These are phyloP conservation scores for Penicillium sp. DNA, from an alignment of 2,329 filamentous ascomycete genomes.

Conservation along the genomic window DNA sequence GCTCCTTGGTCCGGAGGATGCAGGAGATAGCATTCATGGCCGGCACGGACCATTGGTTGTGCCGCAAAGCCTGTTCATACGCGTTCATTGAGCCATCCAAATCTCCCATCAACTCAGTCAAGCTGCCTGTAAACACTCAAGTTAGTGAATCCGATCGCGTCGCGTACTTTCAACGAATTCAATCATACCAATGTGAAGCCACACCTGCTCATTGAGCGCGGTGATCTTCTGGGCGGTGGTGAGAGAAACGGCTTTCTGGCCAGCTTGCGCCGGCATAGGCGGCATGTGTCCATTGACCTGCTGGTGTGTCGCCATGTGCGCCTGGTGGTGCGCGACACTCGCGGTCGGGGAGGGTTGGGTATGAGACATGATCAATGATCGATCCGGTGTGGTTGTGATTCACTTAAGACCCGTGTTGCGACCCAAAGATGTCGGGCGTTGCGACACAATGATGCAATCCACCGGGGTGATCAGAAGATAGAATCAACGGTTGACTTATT, in stretches of 20 bases:
- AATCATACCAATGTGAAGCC: constrained; percentile 81
- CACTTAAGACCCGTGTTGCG: constrained; percentile 20
- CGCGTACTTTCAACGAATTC: background rate
- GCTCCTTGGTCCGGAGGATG: constrained; percentile 86
- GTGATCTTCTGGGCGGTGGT: constrained; percentile 73
- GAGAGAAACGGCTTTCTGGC: constrained; percentile 59
- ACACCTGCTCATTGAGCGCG: constrained; percentile 80
- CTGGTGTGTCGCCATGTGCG: constrained; percentile 32
- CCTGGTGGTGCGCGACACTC: constrained; percentile 65
- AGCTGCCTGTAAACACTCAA: constrained; percentile 60
- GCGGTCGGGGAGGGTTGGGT: constrained; percentile 80
- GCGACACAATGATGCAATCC: constrained; percentile 37
- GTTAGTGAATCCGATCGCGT: constrained; percentile 14
- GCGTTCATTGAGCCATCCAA: constrained; percentile 84
- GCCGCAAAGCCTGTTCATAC: constrained; percentile 84
- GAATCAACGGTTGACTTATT: background rate
- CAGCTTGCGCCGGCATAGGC: constrained; percentile 47
- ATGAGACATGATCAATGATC: constrained; percentile 61
- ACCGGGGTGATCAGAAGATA: background rate
- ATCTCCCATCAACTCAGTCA: constrained; percentile 85
- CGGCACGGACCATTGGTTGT: constrained; percentile 83
- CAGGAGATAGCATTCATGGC: constrained; percentile 94
- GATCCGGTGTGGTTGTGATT: constrained; percentile 8
- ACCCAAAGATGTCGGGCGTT: constrained; percentile 12
- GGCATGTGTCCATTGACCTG: constrained; percentile 58